Base-by-base conservation (phyloP, 2,329 filamentous ascomycete species). In the Sphaerulina musiva region DNA sequence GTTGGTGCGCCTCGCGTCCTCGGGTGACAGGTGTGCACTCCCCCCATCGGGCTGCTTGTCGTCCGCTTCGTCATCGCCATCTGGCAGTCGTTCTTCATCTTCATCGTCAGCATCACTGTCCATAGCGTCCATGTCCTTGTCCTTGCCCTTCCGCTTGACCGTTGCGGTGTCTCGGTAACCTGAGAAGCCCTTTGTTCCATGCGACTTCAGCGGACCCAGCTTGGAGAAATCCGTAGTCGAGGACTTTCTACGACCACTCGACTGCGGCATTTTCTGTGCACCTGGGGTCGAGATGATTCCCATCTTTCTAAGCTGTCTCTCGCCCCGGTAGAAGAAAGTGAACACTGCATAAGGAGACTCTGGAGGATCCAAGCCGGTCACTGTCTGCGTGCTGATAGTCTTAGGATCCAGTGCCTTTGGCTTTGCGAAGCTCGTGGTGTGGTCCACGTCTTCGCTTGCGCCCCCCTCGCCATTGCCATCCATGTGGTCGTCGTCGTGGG, bases 401-500 rank as follows among this genome's bases (percentile, higher is more conserved):
- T 96, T 96, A 0, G 92, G 92, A 73, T 97, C 95, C 50, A 96
- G 78, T 1, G 89, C 87, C 78, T 96, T 97, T 11, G 91, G 92
- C 74, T 96, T 95, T 8, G 92, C 92, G 72, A 97, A 97, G 69
- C 91, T 95, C 6, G 93, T 97, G 1, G 93, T 97, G 70, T 98
- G 93, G 72, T 97, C 93, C 53, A 96, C 82, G 66, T 95, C 89
- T 64, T 91, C 87, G 56, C 87, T 82, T 56, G 87, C 82, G 11
- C 77, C 78, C 39, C 79, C 82, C 48, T 77, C 80, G 6, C 76
- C 78, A 12, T 73, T 74, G 54, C 80, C 77, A 45, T 74, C 73
- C 73, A 29, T 78, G 58, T 17, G 14, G 1, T 95, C 91, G 59
- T 95, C 92, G 66, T 97, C 93, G 65, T 97, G 89, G 2, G 92